Evolutionary conservation across 2,329 filamentous ascomycete species (phyloP).

Genomic region (Aspergillus pseudotamarii): DNA sequence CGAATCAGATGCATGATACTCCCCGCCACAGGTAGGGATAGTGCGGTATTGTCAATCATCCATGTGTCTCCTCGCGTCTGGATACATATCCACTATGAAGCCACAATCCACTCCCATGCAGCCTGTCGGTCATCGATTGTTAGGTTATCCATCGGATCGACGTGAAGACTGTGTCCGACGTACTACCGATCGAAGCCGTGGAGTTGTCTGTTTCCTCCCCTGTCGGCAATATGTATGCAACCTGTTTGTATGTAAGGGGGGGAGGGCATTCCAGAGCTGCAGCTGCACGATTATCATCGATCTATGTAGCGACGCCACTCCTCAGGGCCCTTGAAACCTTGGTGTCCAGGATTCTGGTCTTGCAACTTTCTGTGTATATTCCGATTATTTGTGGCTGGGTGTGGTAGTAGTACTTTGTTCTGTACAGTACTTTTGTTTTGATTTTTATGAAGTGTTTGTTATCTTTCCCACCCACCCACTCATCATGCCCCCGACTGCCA

Average conservation of each 20-base stretch:
- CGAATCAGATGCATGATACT: neutral
- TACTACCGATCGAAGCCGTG: conserved; percentile 1
- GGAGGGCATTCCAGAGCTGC: conserved; percentile 3
- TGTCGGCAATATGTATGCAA: neutral
- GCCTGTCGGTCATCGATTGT: conserved; percentile 1
- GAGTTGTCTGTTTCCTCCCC: neutral
- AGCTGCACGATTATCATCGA: conserved; percentile 5
- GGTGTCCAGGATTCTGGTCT: neutral
- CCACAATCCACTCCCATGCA: neutral
- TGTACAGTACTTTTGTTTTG: neutral
- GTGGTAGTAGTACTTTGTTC: neutral
- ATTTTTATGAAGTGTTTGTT: neutral
- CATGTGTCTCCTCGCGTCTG: conserved; percentile 3
- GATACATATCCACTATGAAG: conserved; percentile 1
- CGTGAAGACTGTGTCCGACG: neutral
- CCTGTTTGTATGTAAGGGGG: neutral
- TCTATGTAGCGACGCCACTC: neutral
- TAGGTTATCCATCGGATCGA: neutral
- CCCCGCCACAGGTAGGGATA: conserved; percentile 4
- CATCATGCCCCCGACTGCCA: neutral
- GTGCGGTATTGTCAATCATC: conserved; percentile 4
- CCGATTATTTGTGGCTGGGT: neutral
- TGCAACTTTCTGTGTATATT: neutral
- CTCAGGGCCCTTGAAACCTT: neutral
- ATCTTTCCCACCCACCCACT: neutral